Evolutionary conservation across 179 eudicot genomes (phyloP).

Genomic region (Beta corolliflora): DNA sequence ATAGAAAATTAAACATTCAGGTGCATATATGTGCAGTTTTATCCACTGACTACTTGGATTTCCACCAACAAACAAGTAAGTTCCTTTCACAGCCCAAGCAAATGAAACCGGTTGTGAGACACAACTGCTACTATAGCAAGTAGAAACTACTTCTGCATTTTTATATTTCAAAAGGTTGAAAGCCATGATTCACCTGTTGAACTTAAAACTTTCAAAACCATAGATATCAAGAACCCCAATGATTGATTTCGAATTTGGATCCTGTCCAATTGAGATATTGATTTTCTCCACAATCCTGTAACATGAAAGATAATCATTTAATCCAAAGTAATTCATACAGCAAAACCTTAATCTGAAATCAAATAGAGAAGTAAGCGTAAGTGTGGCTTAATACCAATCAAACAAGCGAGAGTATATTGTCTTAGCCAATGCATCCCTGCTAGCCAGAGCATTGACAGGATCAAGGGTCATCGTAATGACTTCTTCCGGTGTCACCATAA

Average conservation of each 20-base stretch:
- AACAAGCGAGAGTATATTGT: conserved; percentile 85
- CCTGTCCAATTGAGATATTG: conserved; percentile 92
- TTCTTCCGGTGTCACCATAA: conserved; percentile 97
- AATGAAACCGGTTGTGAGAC: background rate
- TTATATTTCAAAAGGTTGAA: background rate
- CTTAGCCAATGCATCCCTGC: conserved; percentile 95
- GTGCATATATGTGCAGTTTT: background rate
- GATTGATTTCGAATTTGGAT: conserved; percentile 74
- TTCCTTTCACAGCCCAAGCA: background rate
- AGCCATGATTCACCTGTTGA: conserved; percentile 66
- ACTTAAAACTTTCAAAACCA: conserved; percentile 96
- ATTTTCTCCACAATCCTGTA: conserved; percentile 96
- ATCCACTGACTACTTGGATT: background rate
- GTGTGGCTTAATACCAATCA: conserved; percentile 62
- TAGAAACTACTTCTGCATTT: background rate
- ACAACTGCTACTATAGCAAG: background rate
- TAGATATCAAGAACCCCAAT: conserved; percentile 99
- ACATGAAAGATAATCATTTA: conserved; percentile 13
- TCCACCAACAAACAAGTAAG: background rate
- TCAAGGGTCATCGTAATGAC: conserved; percentile 88
- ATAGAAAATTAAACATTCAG: background rate
- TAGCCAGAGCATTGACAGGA: conserved; percentile 78
- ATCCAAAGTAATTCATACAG: background rate
- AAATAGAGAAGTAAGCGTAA: conserved; percentile 5
- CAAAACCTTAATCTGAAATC: background rate